These are phyloP conservation scores for Sequoiadendron giganteum DNA, from an alignment of 75 land plant species.

Conservation along the genomic window DNA sequence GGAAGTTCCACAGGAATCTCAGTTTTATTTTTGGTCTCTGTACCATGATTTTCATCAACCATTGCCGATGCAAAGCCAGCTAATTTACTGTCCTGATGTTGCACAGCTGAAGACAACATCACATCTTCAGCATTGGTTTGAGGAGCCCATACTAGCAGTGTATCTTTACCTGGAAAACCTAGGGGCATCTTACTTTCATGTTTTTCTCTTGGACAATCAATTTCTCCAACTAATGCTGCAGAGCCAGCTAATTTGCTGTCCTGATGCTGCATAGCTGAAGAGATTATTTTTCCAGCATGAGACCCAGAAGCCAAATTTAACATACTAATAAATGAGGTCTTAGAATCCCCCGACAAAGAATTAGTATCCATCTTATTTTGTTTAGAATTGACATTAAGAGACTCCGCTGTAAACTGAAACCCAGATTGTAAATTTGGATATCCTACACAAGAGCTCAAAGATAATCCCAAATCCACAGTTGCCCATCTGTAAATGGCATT, in stretches of 20 bases:
- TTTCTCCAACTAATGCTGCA: neutral
- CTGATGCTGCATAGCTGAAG: constrained; percentile 9
- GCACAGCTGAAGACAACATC: neutral
- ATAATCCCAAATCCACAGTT: constrained; percentile 43
- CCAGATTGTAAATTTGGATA: constrained; percentile 14
- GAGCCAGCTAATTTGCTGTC: neutral
- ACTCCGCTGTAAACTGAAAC: neutral
- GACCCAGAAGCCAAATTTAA: neutral
- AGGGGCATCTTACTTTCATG: neutral
- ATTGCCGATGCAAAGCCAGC: neutral
- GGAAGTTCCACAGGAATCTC: neutral
- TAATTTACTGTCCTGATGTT: neutral
- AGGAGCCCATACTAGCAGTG: neutral
- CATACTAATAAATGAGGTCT: constrained; percentile 12
- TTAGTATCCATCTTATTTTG: neutral
- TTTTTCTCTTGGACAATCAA: neutral
- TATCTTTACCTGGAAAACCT: neutral
- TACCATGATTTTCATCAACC: neutral
- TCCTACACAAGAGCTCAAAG: constrained; percentile 40
- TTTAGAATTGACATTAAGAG: neutral
- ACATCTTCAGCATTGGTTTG: neutral
- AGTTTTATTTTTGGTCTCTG: neutral
- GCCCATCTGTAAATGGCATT: constrained; percentile 56
- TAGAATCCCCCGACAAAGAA: constrained; percentile 4
- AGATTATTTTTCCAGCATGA: neutral